Base-by-base conservation (phyloP, 1,139 yeast genomes). In the Yamadazyma friedrichii region DNA sequence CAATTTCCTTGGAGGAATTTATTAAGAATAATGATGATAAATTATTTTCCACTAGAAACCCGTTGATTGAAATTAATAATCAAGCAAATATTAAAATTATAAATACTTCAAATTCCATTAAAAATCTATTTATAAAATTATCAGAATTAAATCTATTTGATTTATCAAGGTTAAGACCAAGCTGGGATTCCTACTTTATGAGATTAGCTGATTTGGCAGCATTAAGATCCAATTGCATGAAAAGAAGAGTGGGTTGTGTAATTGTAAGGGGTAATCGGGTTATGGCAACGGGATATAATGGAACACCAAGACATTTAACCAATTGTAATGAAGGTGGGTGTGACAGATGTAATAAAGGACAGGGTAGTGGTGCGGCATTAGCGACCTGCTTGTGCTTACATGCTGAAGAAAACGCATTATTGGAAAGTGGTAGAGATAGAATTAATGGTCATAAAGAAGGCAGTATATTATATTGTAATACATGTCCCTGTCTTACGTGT, bases 291-390 rank as follows among this genome's bases (percentile, higher is more conserved):
- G 99, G 98, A 0, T 93, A 94, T 62, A 93, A 93, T 56, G 98
- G 99, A 1, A 93, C 99, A 0, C 98, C 98, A 10, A 74, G 96
- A 32, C 88, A 91, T 45, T 65, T 88, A 53, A 70, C 73, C 25
- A 93, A 93, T 57, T 93, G 99, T 63, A 91, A 88, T 56, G 93
- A 88, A 53, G 98, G 98, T 13, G 98, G 98, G 0, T 93, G 98
- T 63, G 65, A 79, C 6, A 70, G 98, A 34, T 93, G 99, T 61
- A 89, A 89, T 53, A 65, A 70, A 39, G 78, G 79, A 0, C 76
- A 82, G 11, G 95, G 95, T 1, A 70, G 78, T 27, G 84, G 82
- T 1, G 67, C 74, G 3, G 64, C 61, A 1, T 67, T 93, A 35
- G 76, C 85, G 1, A 88, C 97, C 0, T 93, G 99, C 61, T 65